phyloP scores from a whole-genome alignment of 768 basidiomycete genomes.

The Lentinula guzmanii region DNA sequence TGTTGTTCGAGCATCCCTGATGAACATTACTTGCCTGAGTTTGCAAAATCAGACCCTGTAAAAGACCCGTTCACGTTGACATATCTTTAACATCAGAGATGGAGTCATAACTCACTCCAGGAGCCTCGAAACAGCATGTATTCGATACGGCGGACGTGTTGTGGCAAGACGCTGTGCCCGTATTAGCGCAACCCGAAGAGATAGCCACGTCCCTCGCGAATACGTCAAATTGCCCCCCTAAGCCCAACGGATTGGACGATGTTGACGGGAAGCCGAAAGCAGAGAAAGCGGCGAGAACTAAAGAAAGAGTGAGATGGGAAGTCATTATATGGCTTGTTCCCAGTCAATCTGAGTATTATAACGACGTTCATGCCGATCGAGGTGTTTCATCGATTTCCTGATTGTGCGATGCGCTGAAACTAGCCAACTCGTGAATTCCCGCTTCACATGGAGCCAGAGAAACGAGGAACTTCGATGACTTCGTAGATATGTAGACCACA shows the following conservation, averaged over 20 bases:
- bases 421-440: not conserved
- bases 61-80: conserved; percentile 1
- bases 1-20: not conserved
- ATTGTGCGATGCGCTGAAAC: not conserved
- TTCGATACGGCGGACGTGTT: conserved; percentile 38
- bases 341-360: not conserved
- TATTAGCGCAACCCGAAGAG: conserved; percentile 49
- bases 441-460: not conserved
- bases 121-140: conserved; percentile 61
- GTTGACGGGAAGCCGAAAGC: not conserved
- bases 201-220: conserved; percentile 21
- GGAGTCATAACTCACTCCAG: conserved; percentile 40
- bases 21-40: conserved; percentile 31
- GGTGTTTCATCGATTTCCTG: not conserved
- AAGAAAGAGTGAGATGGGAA: not conserved
- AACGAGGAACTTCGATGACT: not conserved
- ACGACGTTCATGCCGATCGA: not conserved
- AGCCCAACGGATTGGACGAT: not conserved
- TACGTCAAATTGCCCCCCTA: conserved; percentile 14
- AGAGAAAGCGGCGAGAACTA: not conserved
- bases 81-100: not conserved
- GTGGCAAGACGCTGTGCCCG: conserved; percentile 47
- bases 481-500: not conserved
- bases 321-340: not conserved
- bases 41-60: conserved; percentile 57